Evolutionary conservation across 306 rosid species (phyloP).

Genomic region (Cotoneaster glaucophyllus): DNA sequence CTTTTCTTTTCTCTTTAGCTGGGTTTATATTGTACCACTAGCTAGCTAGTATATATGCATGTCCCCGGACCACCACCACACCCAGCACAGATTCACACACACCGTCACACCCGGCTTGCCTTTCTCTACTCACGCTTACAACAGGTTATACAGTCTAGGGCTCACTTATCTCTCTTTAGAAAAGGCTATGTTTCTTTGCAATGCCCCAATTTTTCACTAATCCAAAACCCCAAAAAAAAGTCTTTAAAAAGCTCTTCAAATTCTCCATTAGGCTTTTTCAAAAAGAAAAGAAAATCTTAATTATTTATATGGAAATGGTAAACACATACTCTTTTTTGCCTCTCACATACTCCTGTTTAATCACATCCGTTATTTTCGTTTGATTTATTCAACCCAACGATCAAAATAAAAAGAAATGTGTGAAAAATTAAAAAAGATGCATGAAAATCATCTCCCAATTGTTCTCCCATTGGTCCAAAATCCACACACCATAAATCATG

Average conservation of each 20-base stretch:
- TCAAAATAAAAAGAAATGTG: neutral
- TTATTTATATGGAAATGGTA: neutral
- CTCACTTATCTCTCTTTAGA: neutral
- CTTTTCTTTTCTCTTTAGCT: slow-evolving; percentile 38
- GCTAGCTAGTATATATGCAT: neutral
- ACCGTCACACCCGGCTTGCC: slow-evolving; percentile 23
- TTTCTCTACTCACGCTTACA: slow-evolving; percentile 57
- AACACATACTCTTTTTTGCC: too few species aligned
- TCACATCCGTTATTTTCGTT: neutral
- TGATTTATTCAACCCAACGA: neutral
- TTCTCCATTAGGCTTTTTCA: neutral
- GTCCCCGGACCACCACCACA: slow-evolving; percentile 78
- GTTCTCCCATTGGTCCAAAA: neutral
- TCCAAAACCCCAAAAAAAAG: slow-evolving; percentile 21
- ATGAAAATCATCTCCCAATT: too few species aligned
- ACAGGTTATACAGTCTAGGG: slow-evolving; percentile 22
- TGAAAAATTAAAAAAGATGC: too few species aligned
- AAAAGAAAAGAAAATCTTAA: neutral
- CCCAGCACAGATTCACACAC: slow-evolving; percentile 58
- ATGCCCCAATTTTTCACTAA: slow-evolving; percentile 6
- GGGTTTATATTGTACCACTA: slow-evolving; percentile 41
- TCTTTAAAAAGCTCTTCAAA: neutral
- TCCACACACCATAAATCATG: neutral
- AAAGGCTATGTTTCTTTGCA: neutral
- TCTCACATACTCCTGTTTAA: too few species aligned